Percentiles rank a stretch among this genome's conserved stretches.
phyloP scores from a whole-genome alignment of 2,329 filamentous ascomycete genomes.

The Fusarium humuli region DNA sequence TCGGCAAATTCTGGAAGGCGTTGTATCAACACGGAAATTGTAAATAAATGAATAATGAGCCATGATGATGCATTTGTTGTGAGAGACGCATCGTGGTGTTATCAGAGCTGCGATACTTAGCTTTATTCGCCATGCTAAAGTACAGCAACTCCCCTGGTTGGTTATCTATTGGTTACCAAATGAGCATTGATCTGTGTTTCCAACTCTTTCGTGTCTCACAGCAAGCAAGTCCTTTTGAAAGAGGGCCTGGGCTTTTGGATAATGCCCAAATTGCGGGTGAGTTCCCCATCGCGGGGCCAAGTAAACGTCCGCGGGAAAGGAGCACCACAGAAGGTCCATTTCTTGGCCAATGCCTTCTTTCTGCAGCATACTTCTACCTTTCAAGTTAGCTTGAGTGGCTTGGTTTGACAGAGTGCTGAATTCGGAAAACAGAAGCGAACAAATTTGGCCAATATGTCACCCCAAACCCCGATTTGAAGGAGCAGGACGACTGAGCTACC shows the following conservation, averaged over 20 bases:
- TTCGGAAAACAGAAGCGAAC: slow-evolving; percentile 58
- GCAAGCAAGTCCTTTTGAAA: slow-evolving; percentile 11
- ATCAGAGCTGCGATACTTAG: neutral
- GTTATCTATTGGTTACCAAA: slow-evolving; percentile 44
- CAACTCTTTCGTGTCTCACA: slow-evolving; percentile 34
- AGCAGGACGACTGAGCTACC: slow-evolving; percentile 21
- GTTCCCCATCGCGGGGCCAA: slow-evolving; percentile 31
- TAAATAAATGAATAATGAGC: neutral
- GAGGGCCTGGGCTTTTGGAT: neutral
- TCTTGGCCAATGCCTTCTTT: slow-evolving; percentile 23
- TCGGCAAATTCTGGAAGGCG: neutral
- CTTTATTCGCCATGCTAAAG: slow-evolving; percentile 15
- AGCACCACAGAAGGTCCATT: slow-evolving; percentile 32
- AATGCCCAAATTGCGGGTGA: slow-evolving; percentile 1
- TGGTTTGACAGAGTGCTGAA: slow-evolving; percentile 47
- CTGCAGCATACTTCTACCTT: slow-evolving; percentile 19
- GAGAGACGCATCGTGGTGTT: neutral
- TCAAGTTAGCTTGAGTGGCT: slow-evolving; percentile 15
- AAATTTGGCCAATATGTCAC: slow-evolving; percentile 46
- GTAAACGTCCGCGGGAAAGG: slow-evolving; percentile 35
- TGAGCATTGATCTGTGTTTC: slow-evolving; percentile 33
- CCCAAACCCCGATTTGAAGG: slow-evolving; percentile 31
- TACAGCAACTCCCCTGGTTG: neutral
- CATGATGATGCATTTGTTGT: neutral
- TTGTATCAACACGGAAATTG: neutral